Percentiles rank a stretch among this genome's conserved stretches.
Conservation (phyloP, 495 filamentous ascomycete genomes). For the Rostrohypoxylon terebratum region DNA sequence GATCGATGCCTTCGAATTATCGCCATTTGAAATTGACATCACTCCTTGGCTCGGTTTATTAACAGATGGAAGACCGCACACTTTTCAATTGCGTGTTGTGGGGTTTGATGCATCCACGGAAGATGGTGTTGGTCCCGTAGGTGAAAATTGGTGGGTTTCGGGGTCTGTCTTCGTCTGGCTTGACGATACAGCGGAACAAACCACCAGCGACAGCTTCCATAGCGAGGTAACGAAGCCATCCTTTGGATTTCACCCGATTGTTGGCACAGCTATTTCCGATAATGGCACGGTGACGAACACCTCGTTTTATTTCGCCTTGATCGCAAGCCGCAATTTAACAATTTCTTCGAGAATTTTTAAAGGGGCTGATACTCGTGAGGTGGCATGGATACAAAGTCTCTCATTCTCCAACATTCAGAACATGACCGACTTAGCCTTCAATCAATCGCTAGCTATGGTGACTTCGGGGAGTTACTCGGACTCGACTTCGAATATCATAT, state of each 20-base stretch:
- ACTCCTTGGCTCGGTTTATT: slow-evolving; percentile 79
- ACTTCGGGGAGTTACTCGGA: slow-evolving; percentile 69
- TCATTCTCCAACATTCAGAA: slow-evolving; percentile 69
- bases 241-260: slow-evolving; percentile 53
- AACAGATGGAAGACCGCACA: slow-evolving; percentile 72
- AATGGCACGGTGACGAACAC: slow-evolving; percentile 67
- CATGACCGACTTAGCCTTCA: slow-evolving; percentile 68
- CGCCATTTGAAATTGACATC: slow-evolving; percentile 86
- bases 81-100: slow-evolving; percentile 76
- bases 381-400: slow-evolving; percentile 72
- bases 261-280: slow-evolving; percentile 54
- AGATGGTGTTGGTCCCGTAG: slow-evolving; percentile 61
- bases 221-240: slow-evolving; percentile 42
- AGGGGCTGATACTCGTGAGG: slow-evolving; percentile 51
- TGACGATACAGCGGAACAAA: slow-evolving; percentile 61
- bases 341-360: slow-evolving; percentile 64
- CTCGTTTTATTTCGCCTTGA: slow-evolving; percentile 70
- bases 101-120: slow-evolving; percentile 68
- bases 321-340: slow-evolving; percentile 67
- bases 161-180: slow-evolving; percentile 86
- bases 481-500: slow-evolving; percentile 51
- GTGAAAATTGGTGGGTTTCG: slow-evolving; percentile 83
- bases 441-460: slow-evolving; percentile 70
- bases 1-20: slow-evolving; percentile 84
- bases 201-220: slow-evolving; percentile 57